Evolutionary conservation across 2,329 filamentous ascomycete genomes (phyloP).

Genomic region (Nigrograna mackinnonii): DNA sequence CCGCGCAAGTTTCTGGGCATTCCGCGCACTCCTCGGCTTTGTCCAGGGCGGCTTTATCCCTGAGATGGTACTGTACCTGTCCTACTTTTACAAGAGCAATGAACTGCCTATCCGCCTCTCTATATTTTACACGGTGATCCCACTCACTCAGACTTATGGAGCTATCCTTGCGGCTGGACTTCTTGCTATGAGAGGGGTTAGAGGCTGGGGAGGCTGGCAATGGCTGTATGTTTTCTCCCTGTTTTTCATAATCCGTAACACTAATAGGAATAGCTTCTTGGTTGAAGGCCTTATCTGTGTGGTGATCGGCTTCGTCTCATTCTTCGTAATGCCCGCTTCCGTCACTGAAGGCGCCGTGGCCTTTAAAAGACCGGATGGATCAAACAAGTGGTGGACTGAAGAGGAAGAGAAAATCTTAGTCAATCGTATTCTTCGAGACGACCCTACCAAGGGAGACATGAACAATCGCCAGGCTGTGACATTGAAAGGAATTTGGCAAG

Average conservation of each 20-base stretch:
- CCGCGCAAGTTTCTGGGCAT: not conserved
- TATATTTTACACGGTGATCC: slow-evolving; percentile 45
- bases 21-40: slow-evolving; percentile 38
- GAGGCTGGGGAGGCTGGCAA: slow-evolving; percentile 47
- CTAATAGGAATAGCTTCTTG: slow-evolving; percentile 39
- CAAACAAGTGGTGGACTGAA: slow-evolving; percentile 64
- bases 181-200: slow-evolving; percentile 41
- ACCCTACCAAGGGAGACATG: slow-evolving; percentile 58
- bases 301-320: slow-evolving; percentile 56
- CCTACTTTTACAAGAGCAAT: slow-evolving; percentile 69
- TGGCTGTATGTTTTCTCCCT: slow-evolving; percentile 12
- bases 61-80: slow-evolving; percentile 33
- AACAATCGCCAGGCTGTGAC: slow-evolving; percentile 1
- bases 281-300: slow-evolving; percentile 61
- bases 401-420: slow-evolving; percentile 69
- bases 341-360: slow-evolving; percentile 14
- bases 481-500: slow-evolving; percentile 1
- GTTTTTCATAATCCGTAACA: no score
- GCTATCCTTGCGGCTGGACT: slow-evolving; percentile 41
- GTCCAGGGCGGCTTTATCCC: slow-evolving; percentile 58
- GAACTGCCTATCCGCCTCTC: slow-evolving; percentile 45
- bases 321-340: slow-evolving; percentile 56
- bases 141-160: slow-evolving; percentile 32
- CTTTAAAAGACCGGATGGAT: slow-evolving; percentile 59
- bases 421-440: slow-evolving; percentile 63